Conservation (phyloP, 768 basidiomycete species). For the Pleurotus eryngii region DNA sequence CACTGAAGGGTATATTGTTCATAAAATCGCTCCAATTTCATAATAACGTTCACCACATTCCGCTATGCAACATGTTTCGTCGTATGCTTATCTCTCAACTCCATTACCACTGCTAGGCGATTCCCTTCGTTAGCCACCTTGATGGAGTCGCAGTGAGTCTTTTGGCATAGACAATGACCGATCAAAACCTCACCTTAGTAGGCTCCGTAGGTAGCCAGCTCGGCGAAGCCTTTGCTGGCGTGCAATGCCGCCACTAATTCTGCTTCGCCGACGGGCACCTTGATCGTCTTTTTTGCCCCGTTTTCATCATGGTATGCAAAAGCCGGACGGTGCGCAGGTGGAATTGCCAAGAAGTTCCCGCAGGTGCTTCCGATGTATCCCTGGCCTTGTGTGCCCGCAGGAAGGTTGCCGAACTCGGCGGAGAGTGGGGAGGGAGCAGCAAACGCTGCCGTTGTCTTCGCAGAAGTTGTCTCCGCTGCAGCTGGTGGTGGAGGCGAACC, state of each 20-base stretch:
- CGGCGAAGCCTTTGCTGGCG: background rate
- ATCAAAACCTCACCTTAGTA: background rate
- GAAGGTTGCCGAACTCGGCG: slow-evolving; percentile 2
- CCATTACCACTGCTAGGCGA: no score
- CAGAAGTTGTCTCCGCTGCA: slow-evolving; percentile 6
- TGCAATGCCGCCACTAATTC: background rate
- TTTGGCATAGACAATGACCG: no score
- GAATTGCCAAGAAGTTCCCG: background rate
- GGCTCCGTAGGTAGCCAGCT: background rate
- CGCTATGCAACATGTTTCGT: no score
- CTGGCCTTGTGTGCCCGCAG: slow-evolving; percentile 4
- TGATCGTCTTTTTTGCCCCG: background rate
- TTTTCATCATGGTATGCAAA: background rate
- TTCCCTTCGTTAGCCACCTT: no score
- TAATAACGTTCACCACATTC: no score
- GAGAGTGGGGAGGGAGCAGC: slow-evolving; percentile 6
- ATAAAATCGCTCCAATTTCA: no score
- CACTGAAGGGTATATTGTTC: no score
- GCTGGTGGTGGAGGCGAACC: slow-evolving; percentile 4
- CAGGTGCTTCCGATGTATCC: slow-evolving; percentile 7
- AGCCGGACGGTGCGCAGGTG: background rate
- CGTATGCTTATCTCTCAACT: no score
- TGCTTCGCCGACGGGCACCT: background rate
- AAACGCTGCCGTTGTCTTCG: slow-evolving; percentile 1
- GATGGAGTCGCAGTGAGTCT: no score